Evolutionary conservation across 177 flowering plant species (phyloP), one percentile per base, ranked within the genome.

Genomic region (Vitis hybrid): DNA sequence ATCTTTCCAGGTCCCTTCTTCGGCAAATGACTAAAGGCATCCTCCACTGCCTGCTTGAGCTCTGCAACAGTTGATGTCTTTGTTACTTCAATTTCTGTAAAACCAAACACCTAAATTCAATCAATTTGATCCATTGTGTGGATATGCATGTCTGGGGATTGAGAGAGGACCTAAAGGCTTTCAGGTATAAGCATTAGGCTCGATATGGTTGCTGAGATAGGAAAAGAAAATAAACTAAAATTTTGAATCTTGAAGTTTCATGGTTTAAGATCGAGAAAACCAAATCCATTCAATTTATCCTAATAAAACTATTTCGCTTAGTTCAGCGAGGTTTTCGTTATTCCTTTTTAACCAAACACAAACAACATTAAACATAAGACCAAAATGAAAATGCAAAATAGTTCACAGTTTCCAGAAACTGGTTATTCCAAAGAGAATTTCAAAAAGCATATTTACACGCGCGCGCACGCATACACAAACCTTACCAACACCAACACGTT

Each of bases 41-140:
- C 79, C 75, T 89, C 89, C 59, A 91, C 89, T 5, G 92, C 90
- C 69, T 74, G 69, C 75, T 84, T 91, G 5, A 89, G 85, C 39
- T 88, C 90, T 19, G 77, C 78, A n/a, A 91, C 79, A 1, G 83
- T 82, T 3, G 87, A 92, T 6, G 65, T 74, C 66, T 76, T 86
- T 12, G 48, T n/a, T 61, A 86, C 86, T 60, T 82, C 77, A 75
- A 91, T 77, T 71, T 81, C 94, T 91, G 74, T 55, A 50, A 56
- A 68, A 62, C 26, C 59, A 61, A 69, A 70, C 11, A 20, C 12
- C 55, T 5, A 45, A 70, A 29, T 66, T 55, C 15, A 53, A 55
- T 26, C 10, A 53, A 66, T 18, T 53, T 33, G 11, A 64, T 3
- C n/a, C 13, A 55, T 20, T 50, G 8, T 5, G 22, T 16, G 53